Evolutionary conservation across 805 yeast genomes (phyloP).

Genomic region (Metschnikowia baotianmanensis): DNA sequence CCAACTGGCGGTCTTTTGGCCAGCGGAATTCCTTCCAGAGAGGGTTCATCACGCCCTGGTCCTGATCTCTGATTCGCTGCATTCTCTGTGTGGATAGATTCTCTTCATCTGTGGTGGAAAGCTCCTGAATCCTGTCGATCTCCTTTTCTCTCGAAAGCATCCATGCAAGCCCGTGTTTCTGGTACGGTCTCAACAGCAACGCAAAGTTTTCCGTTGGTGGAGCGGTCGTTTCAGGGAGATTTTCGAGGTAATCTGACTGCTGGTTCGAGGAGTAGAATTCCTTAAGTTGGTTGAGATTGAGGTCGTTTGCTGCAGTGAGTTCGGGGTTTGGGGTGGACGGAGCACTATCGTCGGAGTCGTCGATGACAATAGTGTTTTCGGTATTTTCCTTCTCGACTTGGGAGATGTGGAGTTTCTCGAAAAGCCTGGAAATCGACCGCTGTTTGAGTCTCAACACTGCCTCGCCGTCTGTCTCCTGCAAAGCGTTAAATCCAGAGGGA

Average conservation of each 20-base stretch:
- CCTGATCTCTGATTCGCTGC: slow-evolving; percentile 25
- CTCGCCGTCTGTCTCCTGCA: slow-evolving; percentile 54
- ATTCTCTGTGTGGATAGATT: slow-evolving; percentile 28
- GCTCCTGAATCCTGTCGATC: slow-evolving; percentile 40
- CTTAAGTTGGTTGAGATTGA: slow-evolving; percentile 70
- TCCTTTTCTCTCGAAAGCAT: slow-evolving; percentile 80
- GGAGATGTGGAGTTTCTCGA: slow-evolving; percentile 47
- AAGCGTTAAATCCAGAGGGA: slow-evolving; percentile 23
- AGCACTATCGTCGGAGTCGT: slow-evolving; percentile 3
- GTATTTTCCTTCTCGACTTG: background rate
- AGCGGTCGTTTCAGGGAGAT: slow-evolving; percentile 63
- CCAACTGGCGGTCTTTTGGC: slow-evolving; percentile 50
- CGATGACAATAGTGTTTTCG: slow-evolving; percentile 3
- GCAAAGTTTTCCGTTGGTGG: slow-evolving; percentile 48
- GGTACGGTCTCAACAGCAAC: slow-evolving; percentile 68
- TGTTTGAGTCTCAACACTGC: slow-evolving; percentile 51
- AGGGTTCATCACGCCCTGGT: slow-evolving; percentile 69
- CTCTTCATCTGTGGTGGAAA: slow-evolving; percentile 22
- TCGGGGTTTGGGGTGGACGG: slow-evolving; percentile 12
- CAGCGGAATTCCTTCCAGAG: slow-evolving; percentile 78
- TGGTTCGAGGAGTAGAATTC: slow-evolving; percentile 73
- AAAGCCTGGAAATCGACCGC: slow-evolving; percentile 51
- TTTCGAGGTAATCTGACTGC: slow-evolving; percentile 51
- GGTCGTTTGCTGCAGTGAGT: slow-evolving; percentile 33
- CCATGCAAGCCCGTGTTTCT: slow-evolving; percentile 84